Percentiles rank a stretch among this genome's conserved stretches.
These are phyloP conservation scores for Quercus wislizeni DNA, from an alignment of 306 rosid genomes.

Conservation along the genomic window DNA sequence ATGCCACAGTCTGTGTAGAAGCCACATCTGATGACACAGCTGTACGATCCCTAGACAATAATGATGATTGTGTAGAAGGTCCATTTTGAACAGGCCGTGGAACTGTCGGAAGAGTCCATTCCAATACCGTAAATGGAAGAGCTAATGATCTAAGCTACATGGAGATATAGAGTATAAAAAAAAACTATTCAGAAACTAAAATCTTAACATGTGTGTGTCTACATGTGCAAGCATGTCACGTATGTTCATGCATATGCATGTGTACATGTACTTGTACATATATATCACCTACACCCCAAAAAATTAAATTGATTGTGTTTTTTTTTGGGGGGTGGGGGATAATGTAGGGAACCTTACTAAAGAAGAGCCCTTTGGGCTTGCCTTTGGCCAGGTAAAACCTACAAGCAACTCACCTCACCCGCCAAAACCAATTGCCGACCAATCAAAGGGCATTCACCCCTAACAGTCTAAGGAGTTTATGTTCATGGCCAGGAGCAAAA, in stretches of 20 bases:
- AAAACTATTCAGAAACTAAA: constrained; percentile 27
- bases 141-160: constrained; percentile 99
- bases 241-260: no score
- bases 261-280: no score
- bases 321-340: no score
- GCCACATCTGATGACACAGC: constrained; percentile 38
- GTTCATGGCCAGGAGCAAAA: background rate
- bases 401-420: no score
- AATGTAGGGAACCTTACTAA: no score
- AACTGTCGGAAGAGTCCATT: constrained; percentile 98
- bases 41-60: constrained; percentile 44
- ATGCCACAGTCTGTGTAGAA: constrained; percentile 37
- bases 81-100: constrained; percentile 60
- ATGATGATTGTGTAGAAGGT: constrained; percentile 31
- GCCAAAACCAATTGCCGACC: no score
- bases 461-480: no score
- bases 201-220: background rate
- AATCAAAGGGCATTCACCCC: no score
- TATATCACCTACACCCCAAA: constrained; percentile 8
- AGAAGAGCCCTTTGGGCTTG: no score
- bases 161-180: constrained; percentile 57
- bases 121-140: constrained; percentile 99
- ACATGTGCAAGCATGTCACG: background rate
- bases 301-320: background rate
- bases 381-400: no score